phyloP scores from a whole-genome alignment of 2,329 filamentous ascomycete species.

The Tolypocladium ophioglossoides region DNA sequence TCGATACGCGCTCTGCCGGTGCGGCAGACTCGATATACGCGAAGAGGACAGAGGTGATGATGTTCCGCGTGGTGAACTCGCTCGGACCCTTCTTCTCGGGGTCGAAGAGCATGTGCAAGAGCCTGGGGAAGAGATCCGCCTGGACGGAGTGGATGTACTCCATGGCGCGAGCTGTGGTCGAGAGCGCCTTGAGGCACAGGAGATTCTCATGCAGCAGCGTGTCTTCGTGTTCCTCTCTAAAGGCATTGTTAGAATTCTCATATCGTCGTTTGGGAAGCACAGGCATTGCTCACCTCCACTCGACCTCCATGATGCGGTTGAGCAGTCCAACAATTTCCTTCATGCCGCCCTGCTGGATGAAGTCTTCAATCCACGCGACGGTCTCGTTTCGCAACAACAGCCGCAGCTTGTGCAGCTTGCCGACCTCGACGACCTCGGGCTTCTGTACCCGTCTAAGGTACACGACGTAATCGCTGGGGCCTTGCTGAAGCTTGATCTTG shows the following conservation, averaged over 20 bases:
- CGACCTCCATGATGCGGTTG: slow-evolving; percentile 86
- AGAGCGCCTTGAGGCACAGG: slow-evolving; percentile 86
- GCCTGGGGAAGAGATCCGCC: slow-evolving; percentile 68
- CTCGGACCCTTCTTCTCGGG: slow-evolving; percentile 97
- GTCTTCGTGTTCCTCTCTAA: slow-evolving; percentile 90
- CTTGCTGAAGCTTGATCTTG: slow-evolving; percentile 63
- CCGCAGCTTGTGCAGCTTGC: slow-evolving; percentile 85
- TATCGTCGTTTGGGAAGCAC: background rate
- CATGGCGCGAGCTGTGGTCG: slow-evolving; percentile 80
- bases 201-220: slow-evolving; percentile 84
- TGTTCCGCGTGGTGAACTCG: slow-evolving; percentile 87
- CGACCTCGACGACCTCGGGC: slow-evolving; percentile 81
- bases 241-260: slow-evolving; percentile 7
- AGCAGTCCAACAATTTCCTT: slow-evolving; percentile 77
- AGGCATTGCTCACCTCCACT: slow-evolving; percentile 62
- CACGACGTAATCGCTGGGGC: slow-evolving; percentile 73
- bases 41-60: slow-evolving; percentile 82
- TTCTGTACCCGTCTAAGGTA: slow-evolving; percentile 75
- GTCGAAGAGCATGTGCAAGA: slow-evolving; percentile 85
- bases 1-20: slow-evolving; percentile 48
- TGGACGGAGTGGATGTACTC: slow-evolving; percentile 74
- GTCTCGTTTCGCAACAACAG: slow-evolving; percentile 88
- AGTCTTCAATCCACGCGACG: slow-evolving; percentile 87
- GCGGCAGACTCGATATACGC: slow-evolving; percentile 69
- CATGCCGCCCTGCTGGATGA: slow-evolving; percentile 86